Conservation (phyloP, 495 filamentous ascomycete species). For the Achaetomiella virescens region DNA sequence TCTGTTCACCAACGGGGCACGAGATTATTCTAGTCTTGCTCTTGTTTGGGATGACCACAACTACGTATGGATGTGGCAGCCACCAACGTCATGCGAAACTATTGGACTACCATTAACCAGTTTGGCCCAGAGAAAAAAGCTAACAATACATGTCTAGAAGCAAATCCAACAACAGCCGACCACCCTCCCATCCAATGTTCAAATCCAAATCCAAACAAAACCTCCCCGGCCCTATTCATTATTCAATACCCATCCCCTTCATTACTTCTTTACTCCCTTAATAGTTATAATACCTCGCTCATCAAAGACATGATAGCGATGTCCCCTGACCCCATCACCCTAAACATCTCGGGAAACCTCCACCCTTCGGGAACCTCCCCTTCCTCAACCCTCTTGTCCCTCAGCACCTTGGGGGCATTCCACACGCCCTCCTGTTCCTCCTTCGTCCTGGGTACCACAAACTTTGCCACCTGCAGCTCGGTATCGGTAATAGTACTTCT, state of each 20-base stretch:
- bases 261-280: not conserved
- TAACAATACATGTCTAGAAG: not conserved
- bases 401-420: constrained; percentile 22
- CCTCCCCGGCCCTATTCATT: not conserved
- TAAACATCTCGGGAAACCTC: constrained; percentile 84
- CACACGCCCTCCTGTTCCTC: constrained; percentile 47
- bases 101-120: too few relatives aligned
- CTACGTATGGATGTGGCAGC: too few relatives aligned
- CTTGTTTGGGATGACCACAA: too few relatives aligned
- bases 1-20: too few relatives aligned
- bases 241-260: not conserved
- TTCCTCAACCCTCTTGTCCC: constrained; percentile 44
- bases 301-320: constrained; percentile 93
- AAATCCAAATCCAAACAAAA: not conserved
- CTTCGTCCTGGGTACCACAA: constrained; percentile 71
- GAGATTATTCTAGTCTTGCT: too few relatives aligned
- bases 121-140: too few relatives aligned
- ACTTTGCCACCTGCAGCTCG: constrained; percentile 95
- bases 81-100: too few relatives aligned
- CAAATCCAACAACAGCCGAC: too few relatives aligned
- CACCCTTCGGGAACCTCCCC: constrained; percentile 67
- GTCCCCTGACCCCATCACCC: constrained; percentile 77
- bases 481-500: constrained; percentile 93
- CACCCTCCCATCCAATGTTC: not conserved
- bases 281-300: constrained; percentile 65